Percentiles rank a stretch among this genome's conserved stretches.
phyloP scores from a whole-genome alignment of 306 rosid genomes.

The Acacia crassicarpa region DNA sequence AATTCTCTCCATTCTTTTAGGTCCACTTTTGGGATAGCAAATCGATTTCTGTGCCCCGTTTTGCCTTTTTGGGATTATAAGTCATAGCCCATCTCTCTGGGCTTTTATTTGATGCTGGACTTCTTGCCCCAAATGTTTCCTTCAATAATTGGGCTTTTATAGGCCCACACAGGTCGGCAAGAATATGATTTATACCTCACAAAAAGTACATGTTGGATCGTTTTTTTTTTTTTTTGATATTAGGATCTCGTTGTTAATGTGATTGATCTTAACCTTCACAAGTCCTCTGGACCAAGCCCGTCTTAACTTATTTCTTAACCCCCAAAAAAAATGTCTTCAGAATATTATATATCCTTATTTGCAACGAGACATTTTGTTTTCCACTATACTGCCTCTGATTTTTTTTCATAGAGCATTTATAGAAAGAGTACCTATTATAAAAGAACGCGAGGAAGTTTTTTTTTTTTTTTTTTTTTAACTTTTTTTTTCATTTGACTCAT shows the following conservation, averaged over 20 bases:
- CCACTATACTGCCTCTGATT: too few relatives aligned
- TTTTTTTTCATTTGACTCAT: too few relatives aligned
- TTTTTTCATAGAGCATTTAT: too few relatives aligned
- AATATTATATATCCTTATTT: too few relatives aligned
- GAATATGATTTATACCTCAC: neutral
- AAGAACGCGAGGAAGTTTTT: too few relatives aligned
- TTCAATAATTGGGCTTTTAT: neutral
- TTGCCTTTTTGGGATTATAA: neutral
- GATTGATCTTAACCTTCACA: neutral
- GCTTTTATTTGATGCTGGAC: neutral
- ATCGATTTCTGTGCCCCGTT: neutral
- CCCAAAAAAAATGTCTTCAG: neutral
- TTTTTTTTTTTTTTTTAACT: too few relatives aligned
- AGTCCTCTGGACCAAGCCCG: neutral
- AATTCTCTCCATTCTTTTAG: too few relatives aligned
- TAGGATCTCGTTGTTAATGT: neutral
- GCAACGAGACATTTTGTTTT: too few relatives aligned
- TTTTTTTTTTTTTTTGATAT: too few relatives aligned
- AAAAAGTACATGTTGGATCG: neutral
- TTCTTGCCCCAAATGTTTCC: neutral
- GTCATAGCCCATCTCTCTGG: neutral
- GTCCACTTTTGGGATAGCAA: too few relatives aligned
- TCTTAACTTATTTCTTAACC: neutral
- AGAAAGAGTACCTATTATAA: too few relatives aligned
- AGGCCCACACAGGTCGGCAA: neutral